These are phyloP conservation scores for Fomitiporia mediterranea DNA, from an alignment of 1,284 basidiomycete species.

Conservation along the genomic window DNA sequence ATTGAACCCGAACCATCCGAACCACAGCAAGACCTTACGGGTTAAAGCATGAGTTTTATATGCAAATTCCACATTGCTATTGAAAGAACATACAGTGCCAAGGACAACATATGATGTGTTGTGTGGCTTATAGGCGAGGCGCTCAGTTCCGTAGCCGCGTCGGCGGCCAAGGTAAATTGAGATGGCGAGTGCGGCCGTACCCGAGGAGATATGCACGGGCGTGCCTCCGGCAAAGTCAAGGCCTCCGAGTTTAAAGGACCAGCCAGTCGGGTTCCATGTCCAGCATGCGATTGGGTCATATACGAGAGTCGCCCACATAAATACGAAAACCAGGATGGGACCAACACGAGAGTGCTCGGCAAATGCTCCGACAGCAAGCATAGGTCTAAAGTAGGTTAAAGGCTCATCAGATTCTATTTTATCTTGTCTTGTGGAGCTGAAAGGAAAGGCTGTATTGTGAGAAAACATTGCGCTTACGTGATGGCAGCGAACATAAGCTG, in stretches of 20 bases:
- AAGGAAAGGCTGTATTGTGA: neutral
- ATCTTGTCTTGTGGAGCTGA: neutral
- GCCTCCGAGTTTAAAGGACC: constrained; percentile 75
- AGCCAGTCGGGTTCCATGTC: constrained; percentile 92
- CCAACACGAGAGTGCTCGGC: constrained; percentile 89
- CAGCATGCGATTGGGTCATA: constrained; percentile 93
- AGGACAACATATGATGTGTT: constrained; percentile 87
- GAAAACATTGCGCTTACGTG: constrained; percentile 47
- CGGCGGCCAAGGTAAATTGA: constrained; percentile 90
- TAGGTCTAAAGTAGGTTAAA: constrained; percentile 42
- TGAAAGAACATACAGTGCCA: too few species aligned
- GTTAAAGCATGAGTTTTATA: neutral
- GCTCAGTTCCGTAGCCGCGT: constrained; percentile 89
- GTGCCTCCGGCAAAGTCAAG: constrained; percentile 90
- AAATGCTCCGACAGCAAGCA: constrained; percentile 86
- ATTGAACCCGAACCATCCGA: constrained; percentile 95
- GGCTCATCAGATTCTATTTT: constrained; percentile 7
- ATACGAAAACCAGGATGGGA: constrained; percentile 85
- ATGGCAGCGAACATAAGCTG: constrained; percentile 88
- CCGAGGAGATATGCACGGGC: constrained; percentile 91
- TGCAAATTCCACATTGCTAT: too few species aligned
- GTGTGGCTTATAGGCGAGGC: constrained; percentile 85
- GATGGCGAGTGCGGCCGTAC: constrained; percentile 88
- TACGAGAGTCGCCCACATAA: constrained; percentile 89
- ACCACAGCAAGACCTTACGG: constrained; percentile 78